Percentiles rank a stretch among this genome's conserved stretches.
phyloP scores from a whole-genome alignment of 306 rosid genomes.

The Astragalus membranaceus region DNA sequence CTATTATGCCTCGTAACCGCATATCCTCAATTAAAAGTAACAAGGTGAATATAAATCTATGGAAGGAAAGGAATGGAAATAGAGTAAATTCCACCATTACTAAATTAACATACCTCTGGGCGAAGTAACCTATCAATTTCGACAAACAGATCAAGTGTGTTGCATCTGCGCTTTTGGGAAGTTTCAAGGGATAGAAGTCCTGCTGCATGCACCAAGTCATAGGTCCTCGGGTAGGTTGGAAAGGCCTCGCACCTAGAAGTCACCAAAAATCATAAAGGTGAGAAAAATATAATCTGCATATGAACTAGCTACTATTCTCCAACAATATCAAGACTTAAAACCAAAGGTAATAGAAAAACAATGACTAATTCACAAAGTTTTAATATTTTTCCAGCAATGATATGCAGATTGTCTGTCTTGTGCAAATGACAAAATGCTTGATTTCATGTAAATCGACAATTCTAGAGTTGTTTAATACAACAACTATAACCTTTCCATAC shows the following conservation, averaged over 20 bases:
- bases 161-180: conserved; percentile 59
- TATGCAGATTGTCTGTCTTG: background rate
- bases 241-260: conserved; percentile 86
- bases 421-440: background rate
- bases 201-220: conserved; percentile 93
- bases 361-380: background rate
- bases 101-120: conserved; percentile 68
- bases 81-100: background rate
- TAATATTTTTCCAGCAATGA: background rate
- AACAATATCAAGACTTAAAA: background rate
- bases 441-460: background rate
- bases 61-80: background rate
- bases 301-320: background rate
- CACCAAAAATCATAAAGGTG: background rate
- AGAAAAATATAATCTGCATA: background rate
- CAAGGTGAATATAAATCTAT: too few relatives aligned
- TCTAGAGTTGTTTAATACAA: background rate
- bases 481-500: background rate
- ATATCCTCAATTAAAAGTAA: too few relatives aligned
- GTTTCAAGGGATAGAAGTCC: conserved; percentile 82
- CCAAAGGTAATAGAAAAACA: background rate
- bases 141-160: conserved; percentile 62
- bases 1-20: too few relatives aligned
- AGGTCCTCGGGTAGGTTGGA: conserved; percentile 91
- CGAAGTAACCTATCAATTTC: conserved; percentile 95